Base-by-base conservation (phyloP, 306 rosid species). In the Cucumis cinereus region DNA sequence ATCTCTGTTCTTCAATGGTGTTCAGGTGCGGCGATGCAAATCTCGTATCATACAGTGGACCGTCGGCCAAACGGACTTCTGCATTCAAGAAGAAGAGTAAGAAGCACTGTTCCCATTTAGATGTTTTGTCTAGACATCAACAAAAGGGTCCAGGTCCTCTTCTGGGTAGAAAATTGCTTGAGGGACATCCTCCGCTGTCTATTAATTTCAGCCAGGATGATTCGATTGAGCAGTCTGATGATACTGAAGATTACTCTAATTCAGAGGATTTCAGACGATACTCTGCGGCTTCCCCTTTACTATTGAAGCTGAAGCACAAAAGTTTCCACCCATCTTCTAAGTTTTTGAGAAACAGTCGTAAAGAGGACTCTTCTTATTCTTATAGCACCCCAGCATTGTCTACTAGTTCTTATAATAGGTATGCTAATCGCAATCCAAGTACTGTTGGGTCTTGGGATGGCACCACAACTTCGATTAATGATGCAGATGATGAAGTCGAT, bases 341-440 rank as follows among this genome's bases (percentile, higher is more conserved):
- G 80, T 80, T 87, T 1, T 54, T 84, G 83, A 80, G 83, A 80
- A 81, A 74, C 79, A 73, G 87, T 66, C 58, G 77, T 33, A 91
- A 82, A 83, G 98, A 91, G 49, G 97, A 91, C 74, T 91, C 96
- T 81, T 93, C 96, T 72, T 93, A 89, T 81, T 84, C 96, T 41
- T 90, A 90, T 28, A 92, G 96, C 71, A 94, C 98, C 20, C 99
- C 99, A 33, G 99, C 99, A 61, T 83, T 94, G 84, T 94, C 99
- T 15, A 87, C 98, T 59, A 81, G 96, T 77, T 94, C 98, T 81
- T 91, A 85, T 66, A 89, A 91, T 52, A 81, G 84, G 86, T 90
- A 86, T 24, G 85, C 62, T 28, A 87, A 76, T 71, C 84, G 80
- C 6, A 85, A 90, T 62, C 91, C 98, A 0, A 90, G 97, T 80